Evolutionary conservation across 1,139 yeast species (phyloP), one percentile per base, ranked within the genome.

Genomic region (Geotrichum fermentans): DNA sequence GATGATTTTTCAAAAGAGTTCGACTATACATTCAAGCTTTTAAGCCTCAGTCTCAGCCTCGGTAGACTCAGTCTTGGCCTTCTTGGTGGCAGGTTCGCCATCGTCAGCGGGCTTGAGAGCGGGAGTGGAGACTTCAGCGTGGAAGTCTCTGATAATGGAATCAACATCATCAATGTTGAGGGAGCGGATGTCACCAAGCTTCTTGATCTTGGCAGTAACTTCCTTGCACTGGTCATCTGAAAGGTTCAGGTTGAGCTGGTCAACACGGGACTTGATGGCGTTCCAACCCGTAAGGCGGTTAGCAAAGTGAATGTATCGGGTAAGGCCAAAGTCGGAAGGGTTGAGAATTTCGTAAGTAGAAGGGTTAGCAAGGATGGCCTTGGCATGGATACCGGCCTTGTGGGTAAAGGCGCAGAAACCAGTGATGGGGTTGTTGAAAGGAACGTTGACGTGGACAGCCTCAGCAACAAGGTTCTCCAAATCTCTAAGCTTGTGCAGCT

Each of bases 361-460:
- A 57, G 98, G 98, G 73, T 92, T 92, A 55, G 98, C 98, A 61
- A 92, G 80, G 62, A 92, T 92, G 52, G 97, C 97, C 78, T 92
- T 92, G 64, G 98, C 97, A 68, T 92, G 98, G 65, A 92, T 90
- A 74, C 98, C 98, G 50, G 98, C 98, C 78, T 92, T 92, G 77
- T 92, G 98, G 51, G 98, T 92, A 74, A 92, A 92, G 48, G 98
- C 98, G 76, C 97, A 92, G 83, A 92, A 92, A 50, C 98, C 98
- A 44, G 98, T 92, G 69, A 92, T 89, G 61, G 97, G 97, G 75
- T 92, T 92, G 79, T 92, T 92, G 78, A 92, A 92, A 55, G 98
- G 98, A 65, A 92, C 81, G 71, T 90, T 90, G 55, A 92, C 96
- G 72, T 88, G 95, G 50, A 92, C 97, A 28, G 97, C 95, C 58